phyloP scores from a whole-genome alignment of 2,329 filamentous ascomycete genomes.

The Botrytis squamosa region DNA sequence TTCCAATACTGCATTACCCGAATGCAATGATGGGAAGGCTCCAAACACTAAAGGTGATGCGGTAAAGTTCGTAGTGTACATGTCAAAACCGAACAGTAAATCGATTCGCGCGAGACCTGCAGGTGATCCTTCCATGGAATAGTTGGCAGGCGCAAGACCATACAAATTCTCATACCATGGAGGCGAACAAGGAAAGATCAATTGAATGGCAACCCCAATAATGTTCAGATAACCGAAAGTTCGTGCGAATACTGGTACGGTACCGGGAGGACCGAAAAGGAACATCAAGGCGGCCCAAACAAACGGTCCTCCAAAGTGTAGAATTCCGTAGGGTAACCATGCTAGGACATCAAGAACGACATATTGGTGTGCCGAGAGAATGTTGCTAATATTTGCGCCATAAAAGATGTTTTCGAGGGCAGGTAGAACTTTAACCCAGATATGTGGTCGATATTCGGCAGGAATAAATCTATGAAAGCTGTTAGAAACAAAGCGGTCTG shows the following conservation, averaged over 20 bases:
- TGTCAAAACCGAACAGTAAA: slow-evolving; percentile 81
- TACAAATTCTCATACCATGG: slow-evolving; percentile 97
- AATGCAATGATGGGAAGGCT: slow-evolving; percentile 90
- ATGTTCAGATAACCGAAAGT: slow-evolving; percentile 93
- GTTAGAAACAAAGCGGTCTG: slow-evolving; percentile 16
- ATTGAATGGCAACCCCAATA: slow-evolving; percentile 80
- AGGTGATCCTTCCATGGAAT: slow-evolving; percentile 85
- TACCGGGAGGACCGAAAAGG: slow-evolving; percentile 83
- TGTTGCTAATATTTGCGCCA: slow-evolving; percentile 92
- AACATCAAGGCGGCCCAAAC: slow-evolving; percentile 79
- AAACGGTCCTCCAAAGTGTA: slow-evolving; percentile 84
- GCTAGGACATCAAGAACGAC: slow-evolving; percentile 81
- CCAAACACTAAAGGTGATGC: slow-evolving; percentile 91
- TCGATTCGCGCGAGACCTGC: slow-evolving; percentile 88
- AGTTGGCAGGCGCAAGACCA: slow-evolving; percentile 86
- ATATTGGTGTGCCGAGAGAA: slow-evolving; percentile 86
- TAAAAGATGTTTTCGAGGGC: slow-evolving; percentile 96
- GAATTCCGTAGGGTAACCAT: slow-evolving; percentile 89
- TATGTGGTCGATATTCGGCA: slow-evolving; percentile 82
- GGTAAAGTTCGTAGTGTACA: slow-evolving; percentile 91
- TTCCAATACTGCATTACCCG: slow-evolving; percentile 83
- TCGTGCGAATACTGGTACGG: slow-evolving; percentile 78
- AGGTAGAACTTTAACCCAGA: slow-evolving; percentile 92
- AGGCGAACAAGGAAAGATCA: slow-evolving; percentile 88
- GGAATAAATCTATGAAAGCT: slow-evolving; percentile 73